Evolutionary conservation across 2,329 filamentous ascomycete species (phyloP).

Genomic region (Fusarium bactridioides): DNA sequence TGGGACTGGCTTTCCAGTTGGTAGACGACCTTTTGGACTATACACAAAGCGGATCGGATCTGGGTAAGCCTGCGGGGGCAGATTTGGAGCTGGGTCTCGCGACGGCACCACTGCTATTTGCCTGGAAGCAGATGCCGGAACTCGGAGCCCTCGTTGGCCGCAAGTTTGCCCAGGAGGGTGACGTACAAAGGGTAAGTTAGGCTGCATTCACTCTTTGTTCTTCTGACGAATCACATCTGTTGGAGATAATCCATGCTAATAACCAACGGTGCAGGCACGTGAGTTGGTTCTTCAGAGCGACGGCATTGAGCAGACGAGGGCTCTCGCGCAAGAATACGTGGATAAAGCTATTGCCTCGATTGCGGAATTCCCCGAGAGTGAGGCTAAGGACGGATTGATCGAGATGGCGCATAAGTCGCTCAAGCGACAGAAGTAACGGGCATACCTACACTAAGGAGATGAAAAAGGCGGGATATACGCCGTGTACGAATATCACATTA

Average conservation of each 20-base stretch:
- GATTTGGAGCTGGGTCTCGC: slow-evolving; percentile 93
- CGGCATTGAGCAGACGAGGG: slow-evolving; percentile 90
- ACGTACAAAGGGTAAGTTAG: slow-evolving; percentile 77
- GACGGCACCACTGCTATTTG: slow-evolving; percentile 92
- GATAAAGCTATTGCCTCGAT: slow-evolving; percentile 90
- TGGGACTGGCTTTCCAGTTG: slow-evolving; percentile 94
- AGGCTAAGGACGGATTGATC: slow-evolving; percentile 88
- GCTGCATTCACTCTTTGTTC: background rate
- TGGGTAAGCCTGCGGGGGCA: slow-evolving; percentile 94
- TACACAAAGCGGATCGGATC: slow-evolving; percentile 81
- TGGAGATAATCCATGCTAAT: slow-evolving; percentile 34
- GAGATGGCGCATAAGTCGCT: slow-evolving; percentile 96
- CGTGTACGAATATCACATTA: slow-evolving; percentile 36
- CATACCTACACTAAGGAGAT: background rate
- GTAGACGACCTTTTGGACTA: slow-evolving; percentile 99
- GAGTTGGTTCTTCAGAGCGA: slow-evolving; percentile 83
- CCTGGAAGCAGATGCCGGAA: slow-evolving; percentile 89
- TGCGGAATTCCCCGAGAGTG: slow-evolving; percentile 85
- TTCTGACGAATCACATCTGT: slow-evolving; percentile 26
- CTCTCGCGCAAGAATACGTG: slow-evolving; percentile 88
- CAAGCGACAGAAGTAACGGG: slow-evolving; percentile 80
- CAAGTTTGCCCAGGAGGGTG: slow-evolving; percentile 85
- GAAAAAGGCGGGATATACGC: slow-evolving; percentile 11
- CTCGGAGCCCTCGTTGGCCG: slow-evolving; percentile 88
- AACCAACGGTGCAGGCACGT: slow-evolving; percentile 70